Base-by-base conservation (phyloP, 2,329 filamentous ascomycete species). In the Waltergamsia citrina region DNA sequence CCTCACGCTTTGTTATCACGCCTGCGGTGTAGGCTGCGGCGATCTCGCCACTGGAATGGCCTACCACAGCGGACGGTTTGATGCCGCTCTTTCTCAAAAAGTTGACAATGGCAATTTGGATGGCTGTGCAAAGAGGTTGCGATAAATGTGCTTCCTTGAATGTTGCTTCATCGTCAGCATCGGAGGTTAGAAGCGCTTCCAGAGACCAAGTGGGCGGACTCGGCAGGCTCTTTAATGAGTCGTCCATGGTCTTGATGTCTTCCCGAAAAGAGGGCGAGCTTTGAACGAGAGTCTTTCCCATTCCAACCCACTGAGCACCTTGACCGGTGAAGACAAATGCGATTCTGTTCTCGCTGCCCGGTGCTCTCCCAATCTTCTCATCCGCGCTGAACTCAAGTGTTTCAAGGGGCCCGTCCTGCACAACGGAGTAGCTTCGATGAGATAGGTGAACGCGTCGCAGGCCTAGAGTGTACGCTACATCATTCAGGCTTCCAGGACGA, bases 31-130 rank as follows among this genome's bases (percentile, higher is more conserved):
- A 66, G 0, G 63, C 62, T 1, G 62, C 64, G 0, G 55, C 62
- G 20, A 67, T 61, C 37, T 67, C 64, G 1, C 64, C 64, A 3
- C 47, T 52, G 0, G 58, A 63, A 36, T 68, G 64, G 1, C 63
- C 64, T 4, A 64, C 51, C 0, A 62, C 56, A 2, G 49, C 53
- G 6, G 42, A 21, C 0, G 60, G 55, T 3, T 29, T 29, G 20
- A 68, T 40, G 1, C 53, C 50, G 32, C 47, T 47, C 2, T 41
- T 38, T 1, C 26, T 23, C 3, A 69, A 50, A 1, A 60, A 40
- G 12, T 65, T 52, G 0, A 65, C 50, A 1, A 71, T 41, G 0
- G 46, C 62, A 2, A 69, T 38, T 36, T 69, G 65, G 0, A 69
- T 14, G 0, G 60, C 60, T 1, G 62, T 65, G 23, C 54, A 65